These are phyloP conservation scores for Paracoccidioides brasiliensis DNA, from an alignment of 2,329 filamentous ascomycete genomes.

Conservation along the genomic window DNA sequence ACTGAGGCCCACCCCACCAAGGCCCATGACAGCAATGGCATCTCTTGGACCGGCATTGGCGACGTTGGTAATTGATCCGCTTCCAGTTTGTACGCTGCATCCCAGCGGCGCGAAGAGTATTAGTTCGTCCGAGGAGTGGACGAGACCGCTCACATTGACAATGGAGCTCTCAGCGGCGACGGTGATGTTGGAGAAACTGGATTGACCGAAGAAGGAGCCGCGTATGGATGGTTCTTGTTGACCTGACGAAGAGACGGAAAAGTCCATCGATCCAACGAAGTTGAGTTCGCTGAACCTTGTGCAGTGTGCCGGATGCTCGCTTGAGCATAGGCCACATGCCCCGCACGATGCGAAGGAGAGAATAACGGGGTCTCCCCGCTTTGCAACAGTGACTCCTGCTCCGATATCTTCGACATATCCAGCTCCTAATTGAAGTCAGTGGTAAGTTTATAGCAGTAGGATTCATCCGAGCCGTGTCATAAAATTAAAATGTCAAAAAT, in stretches of 20 bases:
- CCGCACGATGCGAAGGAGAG: constrained; percentile 14
- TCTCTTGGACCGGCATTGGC: constrained; percentile 10
- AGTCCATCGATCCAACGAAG: constrained; percentile 10
- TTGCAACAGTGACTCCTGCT: constrained; percentile 28
- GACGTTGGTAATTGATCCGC: constrained; percentile 17
- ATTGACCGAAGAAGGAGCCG: constrained; percentile 28
- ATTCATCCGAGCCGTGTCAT: neutral
- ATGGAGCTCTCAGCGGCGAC: constrained; percentile 19
- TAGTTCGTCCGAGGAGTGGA: constrained; percentile 13
- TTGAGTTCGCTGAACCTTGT: constrained; percentile 7
- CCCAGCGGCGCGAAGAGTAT: constrained; percentile 19
- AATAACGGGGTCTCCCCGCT: constrained; percentile 34
- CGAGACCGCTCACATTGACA: constrained; percentile 14
- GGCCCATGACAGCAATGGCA: constrained; percentile 20
- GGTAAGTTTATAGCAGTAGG: neutral
- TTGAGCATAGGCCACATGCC: constrained; percentile 10
- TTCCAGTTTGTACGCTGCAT: constrained; percentile 22
- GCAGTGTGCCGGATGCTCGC: constrained; percentile 14
- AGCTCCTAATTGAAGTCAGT: constrained; percentile 24
- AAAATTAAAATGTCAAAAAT: neutral
- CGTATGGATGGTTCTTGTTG: constrained; percentile 5
- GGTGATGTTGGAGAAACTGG: constrained; percentile 21
- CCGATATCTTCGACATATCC: constrained; percentile 38
- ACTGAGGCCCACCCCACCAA: constrained; percentile 21
- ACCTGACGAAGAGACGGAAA: neutral